Percentiles rank a stretch among this genome's conserved stretches.
These are phyloP conservation scores for Microbotryum violaceum DNA, from an alignment of 1,284 basidiomycete genomes.

Conservation along the genomic window DNA sequence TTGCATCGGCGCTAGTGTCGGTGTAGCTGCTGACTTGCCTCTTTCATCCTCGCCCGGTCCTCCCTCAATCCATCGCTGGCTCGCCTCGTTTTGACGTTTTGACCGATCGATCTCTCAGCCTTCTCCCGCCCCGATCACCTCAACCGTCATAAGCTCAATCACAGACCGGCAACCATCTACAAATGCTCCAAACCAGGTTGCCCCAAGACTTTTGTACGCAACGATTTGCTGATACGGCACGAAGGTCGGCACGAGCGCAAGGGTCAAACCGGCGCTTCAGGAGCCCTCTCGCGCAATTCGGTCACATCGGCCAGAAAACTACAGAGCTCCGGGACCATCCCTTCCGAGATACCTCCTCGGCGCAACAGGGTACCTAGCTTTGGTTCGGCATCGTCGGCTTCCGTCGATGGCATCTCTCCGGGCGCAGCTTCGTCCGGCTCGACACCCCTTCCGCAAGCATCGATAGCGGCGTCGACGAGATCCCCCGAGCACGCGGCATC, in stretches of 20 bases:
- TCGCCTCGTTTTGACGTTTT: not conserved
- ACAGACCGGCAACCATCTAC: conserved; percentile 24
- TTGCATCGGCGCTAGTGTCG: no score
- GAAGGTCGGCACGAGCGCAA: conserved; percentile 25
- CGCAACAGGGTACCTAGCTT: no score
- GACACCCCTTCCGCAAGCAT: no score
- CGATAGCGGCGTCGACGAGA: no score
- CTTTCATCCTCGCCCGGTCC: no score
- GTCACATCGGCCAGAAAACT: conserved; percentile 2
- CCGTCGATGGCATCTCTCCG: no score
- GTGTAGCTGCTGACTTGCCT: no score
- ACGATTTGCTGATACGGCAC: conserved; percentile 29
- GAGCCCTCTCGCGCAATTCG: conserved; percentile 9
- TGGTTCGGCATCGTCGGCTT: no score
- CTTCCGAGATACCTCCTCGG: no score
- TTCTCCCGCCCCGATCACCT: conserved; percentile 31
- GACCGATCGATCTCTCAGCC: conserved; percentile 11
- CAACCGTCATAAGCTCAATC: conserved; percentile 29
- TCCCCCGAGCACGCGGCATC: no score
- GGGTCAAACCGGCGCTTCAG: conserved; percentile 5
- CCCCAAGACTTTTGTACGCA: conserved; percentile 28
- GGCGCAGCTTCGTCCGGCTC: no score
- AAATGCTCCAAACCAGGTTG: conserved; percentile 21
- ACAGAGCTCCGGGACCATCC: no score
- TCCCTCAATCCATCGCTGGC: not conserved